These are phyloP conservation scores for Aleurites moluccanus DNA, from an alignment of 441 rosid species.

Conservation along the genomic window DNA sequence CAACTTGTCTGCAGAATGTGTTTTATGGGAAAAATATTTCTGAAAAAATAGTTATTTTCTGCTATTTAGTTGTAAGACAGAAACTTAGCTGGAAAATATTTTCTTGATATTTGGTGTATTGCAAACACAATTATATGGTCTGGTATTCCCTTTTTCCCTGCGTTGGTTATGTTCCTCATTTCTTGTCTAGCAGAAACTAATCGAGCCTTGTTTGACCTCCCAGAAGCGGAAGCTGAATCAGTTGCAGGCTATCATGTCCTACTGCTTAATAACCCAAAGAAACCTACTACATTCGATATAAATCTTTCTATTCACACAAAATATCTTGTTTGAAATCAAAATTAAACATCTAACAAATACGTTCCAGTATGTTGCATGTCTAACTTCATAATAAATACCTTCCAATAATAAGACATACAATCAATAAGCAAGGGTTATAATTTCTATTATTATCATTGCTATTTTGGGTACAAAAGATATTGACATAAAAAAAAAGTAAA, in stretches of 20 bases:
- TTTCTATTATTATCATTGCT: neutral
- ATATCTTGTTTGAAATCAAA: neutral
- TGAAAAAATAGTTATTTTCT: neutral
- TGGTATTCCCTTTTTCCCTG: too few species aligned
- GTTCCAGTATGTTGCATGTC: neutral
- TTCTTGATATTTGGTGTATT: too few species aligned
- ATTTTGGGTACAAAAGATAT: neutral
- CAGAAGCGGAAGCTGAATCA: neutral
- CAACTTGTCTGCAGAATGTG: neutral
- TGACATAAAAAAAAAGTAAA: neutral
- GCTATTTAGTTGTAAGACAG: neutral
- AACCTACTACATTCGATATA: neutral
- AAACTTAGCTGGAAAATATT: neutral
- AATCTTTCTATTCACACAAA: neutral
- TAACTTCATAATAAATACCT: neutral
- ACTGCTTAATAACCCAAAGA: too few species aligned
- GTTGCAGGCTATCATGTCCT: neutral
- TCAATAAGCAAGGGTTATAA: neutral
- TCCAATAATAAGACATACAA: neutral
- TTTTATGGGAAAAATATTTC: too few species aligned
- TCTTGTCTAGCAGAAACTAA: neutral
- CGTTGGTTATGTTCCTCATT: too few species aligned
- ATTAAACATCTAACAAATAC: neutral
- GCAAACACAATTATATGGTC: too few species aligned
- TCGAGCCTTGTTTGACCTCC: neutral